Percentiles rank a stretch among this genome's conserved stretches.
Evolutionary conservation across 2,329 filamentous ascomycete species (phyloP).

Genomic region (Aspergillus udagawae): DNA sequence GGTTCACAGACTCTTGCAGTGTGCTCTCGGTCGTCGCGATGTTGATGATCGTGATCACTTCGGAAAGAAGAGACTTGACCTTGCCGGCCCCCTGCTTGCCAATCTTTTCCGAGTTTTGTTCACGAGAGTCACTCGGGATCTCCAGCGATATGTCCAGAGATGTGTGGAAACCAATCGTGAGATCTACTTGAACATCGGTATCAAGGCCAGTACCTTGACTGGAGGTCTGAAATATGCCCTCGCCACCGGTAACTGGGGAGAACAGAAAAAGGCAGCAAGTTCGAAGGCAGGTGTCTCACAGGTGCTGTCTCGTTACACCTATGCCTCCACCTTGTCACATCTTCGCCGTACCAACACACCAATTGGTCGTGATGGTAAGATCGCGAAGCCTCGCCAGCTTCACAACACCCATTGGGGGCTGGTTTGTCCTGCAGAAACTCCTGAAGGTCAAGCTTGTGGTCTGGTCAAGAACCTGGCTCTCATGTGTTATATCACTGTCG

Average conservation of each 20-base stretch:
- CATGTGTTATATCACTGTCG: constrained; percentile 98
- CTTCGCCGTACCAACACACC: constrained; percentile 95
- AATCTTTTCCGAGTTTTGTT: constrained; percentile 93
- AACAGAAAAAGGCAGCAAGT: constrained; percentile 96
- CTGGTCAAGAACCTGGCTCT: constrained; percentile 95
- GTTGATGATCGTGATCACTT: constrained; percentile 98
- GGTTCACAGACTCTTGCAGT: constrained; percentile 93
- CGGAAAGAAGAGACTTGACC: constrained; percentile 94
- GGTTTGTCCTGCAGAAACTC: constrained; percentile 94
- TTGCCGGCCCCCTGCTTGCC: constrained; percentile 91
- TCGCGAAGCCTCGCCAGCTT: constrained; percentile 94
- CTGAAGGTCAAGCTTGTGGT: constrained; percentile 96
- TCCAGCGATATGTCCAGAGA: constrained; percentile 84
- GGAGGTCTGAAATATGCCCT: constrained; percentile 95
- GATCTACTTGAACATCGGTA: constrained; percentile 84
- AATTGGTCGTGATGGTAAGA: constrained; percentile 94
- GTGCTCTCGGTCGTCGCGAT: constrained; percentile 85
- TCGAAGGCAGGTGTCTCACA: constrained; percentile 97
- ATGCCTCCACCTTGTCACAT: constrained; percentile 93
- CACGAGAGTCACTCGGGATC: constrained; percentile 83
- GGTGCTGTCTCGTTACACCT: constrained; percentile 96
- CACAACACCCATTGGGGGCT: constrained; percentile 99
- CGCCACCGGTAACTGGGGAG: constrained; percentile 97
- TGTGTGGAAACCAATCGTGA: constrained; percentile 86
- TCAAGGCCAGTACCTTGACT: constrained; percentile 86